These are phyloP conservation scores for Thamnidium elegans DNA, from an alignment of 192 early-diverging fungal species.

Conservation along the genomic window DNA sequence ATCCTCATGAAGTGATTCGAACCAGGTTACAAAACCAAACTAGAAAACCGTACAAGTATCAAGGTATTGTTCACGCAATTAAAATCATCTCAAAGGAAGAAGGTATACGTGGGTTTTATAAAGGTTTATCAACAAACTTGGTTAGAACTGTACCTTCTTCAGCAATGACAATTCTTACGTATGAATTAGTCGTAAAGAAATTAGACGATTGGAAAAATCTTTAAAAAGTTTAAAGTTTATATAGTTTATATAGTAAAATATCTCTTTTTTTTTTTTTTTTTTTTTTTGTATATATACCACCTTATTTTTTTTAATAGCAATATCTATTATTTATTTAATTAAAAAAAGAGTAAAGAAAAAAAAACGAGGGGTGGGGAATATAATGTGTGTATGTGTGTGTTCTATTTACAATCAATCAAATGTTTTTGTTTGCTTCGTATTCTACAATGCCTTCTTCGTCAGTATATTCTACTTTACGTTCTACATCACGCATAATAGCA, in stretches of 20 bases:
- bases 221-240: constrained; percentile 2
- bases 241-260: neutral
- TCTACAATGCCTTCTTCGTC: constrained; percentile 8
- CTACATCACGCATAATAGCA: constrained; percentile 27
- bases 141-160: constrained; percentile 87
- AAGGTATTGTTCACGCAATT: constrained; percentile 75
- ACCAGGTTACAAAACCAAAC: constrained; percentile 92
- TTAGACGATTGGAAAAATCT: constrained; percentile 33
- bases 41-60: constrained; percentile 70
- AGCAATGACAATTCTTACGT: constrained; percentile 85
- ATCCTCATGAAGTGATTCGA: constrained; percentile 95
- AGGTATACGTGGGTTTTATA: constrained; percentile 81
- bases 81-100: constrained; percentile 73
- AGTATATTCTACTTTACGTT: neutral
- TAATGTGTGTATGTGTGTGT: too few species aligned
- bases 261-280: neutral
- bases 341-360: neutral
- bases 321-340: neutral
- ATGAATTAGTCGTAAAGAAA: constrained; percentile 75
- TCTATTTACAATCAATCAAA: neutral
- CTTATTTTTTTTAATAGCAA: neutral
- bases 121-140: constrained; percentile 82
- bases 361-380: too few species aligned
- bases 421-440: constrained; percentile 26
- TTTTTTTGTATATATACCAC: neutral